Conservation (phyloP, 208 protist genomes). For the Leishmania braziliensis region DNA sequence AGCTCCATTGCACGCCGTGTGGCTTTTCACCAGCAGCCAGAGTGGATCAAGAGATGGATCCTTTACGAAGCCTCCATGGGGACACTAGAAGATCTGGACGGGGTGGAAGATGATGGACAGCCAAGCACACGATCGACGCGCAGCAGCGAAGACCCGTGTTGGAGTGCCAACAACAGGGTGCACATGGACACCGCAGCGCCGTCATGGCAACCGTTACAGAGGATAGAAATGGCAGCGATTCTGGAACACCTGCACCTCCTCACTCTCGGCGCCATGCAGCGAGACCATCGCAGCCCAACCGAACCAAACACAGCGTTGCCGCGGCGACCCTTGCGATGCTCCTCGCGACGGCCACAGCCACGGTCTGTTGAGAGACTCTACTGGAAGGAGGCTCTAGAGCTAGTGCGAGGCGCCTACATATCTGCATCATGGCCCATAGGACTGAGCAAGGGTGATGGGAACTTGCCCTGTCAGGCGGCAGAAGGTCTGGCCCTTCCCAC, state of each 20-base stretch:
- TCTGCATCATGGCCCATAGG: not conserved
- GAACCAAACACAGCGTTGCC: not conserved
- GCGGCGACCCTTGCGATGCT: not conserved
- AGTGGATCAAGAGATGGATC: slow-evolving; percentile 84
- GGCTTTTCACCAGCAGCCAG: slow-evolving; percentile 41
- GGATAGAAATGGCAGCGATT: slow-evolving; percentile 28
- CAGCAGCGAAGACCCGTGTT: not conserved
- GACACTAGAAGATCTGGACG: slow-evolving; percentile 67
- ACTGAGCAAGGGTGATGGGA: not conserved
- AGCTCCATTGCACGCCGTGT: slow-evolving; percentile 21
- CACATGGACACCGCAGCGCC: not conserved
- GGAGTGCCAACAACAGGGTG: not conserved
- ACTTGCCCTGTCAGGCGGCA: not conserved
- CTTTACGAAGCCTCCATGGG: slow-evolving; percentile 90
- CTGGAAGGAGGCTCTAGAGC: slow-evolving; percentile 31
- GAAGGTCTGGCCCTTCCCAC: not conserved
- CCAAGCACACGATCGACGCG: not conserved
- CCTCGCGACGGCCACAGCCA: not conserved
- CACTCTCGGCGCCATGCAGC: slow-evolving; percentile 28
- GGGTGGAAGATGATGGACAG: slow-evolving; percentile 6
- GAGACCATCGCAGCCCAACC: not conserved
- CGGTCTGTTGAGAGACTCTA: slow-evolving; percentile 3
- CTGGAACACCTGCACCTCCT: slow-evolving; percentile 40
- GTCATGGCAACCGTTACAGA: slow-evolving; percentile 7
- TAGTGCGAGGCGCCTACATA: slow-evolving; percentile 19